A percentile compares a stretch with the other conserved stretches of the same genome.
Conservation (phyloP, 2,329 filamentous ascomycete species). For the Aspergillus ochraceus region DNA sequence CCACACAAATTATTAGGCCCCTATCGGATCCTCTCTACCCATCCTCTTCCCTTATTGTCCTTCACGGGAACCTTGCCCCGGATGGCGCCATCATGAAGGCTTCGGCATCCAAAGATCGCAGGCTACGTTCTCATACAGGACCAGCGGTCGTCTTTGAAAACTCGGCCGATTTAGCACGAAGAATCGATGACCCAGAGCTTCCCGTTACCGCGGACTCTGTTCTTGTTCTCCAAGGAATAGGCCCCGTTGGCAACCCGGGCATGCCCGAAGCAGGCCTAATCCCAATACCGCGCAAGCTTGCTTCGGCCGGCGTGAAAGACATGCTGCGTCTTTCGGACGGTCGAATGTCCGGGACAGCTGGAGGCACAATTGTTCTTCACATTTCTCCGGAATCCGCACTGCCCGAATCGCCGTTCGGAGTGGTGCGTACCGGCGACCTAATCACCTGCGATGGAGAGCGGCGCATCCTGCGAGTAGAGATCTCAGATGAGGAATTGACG, state of each 20-base stretch:
- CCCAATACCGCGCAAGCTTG: slow-evolving; percentile 52
- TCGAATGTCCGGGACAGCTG: slow-evolving; percentile 57
- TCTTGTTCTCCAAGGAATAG: slow-evolving; percentile 51
- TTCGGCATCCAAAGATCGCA: slow-evolving; percentile 50
- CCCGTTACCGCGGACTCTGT: slow-evolving; percentile 47
- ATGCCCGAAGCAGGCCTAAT: slow-evolving; percentile 56
- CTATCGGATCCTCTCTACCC: slow-evolving; percentile 48
- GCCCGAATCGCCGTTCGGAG: slow-evolving; percentile 48
- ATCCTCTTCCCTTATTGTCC: slow-evolving; percentile 46
- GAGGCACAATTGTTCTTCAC: slow-evolving; percentile 56
- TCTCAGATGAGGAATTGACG: slow-evolving; percentile 45
- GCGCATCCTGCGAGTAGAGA: slow-evolving; percentile 43
- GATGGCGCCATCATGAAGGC: slow-evolving; percentile 53
- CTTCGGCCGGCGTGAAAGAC: slow-evolving; percentile 48
- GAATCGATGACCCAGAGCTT: slow-evolving; percentile 49
- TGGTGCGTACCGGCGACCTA: slow-evolving; percentile 50
- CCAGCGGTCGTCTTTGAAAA: slow-evolving; percentile 52
- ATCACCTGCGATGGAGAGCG: slow-evolving; percentile 49
- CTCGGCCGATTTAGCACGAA: slow-evolving; percentile 45
- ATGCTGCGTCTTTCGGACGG: slow-evolving; percentile 57
- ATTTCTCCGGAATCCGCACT: slow-evolving; percentile 54
- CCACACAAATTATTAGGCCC: slow-evolving; percentile 46
- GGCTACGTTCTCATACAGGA: slow-evolving; percentile 47
- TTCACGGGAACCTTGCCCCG: slow-evolving; percentile 51
- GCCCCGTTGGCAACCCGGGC: slow-evolving; percentile 53